Conservation (phyloP, 495 filamentous ascomycete genomes). For the Acidomyces sp. region DNA sequence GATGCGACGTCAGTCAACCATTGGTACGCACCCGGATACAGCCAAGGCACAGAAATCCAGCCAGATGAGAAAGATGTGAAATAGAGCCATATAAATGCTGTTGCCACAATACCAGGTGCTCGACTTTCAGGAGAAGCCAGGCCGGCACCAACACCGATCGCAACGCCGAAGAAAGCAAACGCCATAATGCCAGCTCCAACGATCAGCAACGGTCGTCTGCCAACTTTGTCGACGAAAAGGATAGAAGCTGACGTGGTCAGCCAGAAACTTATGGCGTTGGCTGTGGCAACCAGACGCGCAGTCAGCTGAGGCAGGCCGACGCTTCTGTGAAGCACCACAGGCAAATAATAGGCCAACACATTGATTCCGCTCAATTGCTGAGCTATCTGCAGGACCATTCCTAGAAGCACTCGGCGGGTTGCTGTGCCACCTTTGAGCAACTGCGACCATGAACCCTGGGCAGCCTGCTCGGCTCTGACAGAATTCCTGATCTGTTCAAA, state of each 20-base stretch:
- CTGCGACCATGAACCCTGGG: slow-evolving; percentile 9
- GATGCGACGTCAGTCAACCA: neutral
- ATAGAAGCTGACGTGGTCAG: slow-evolving; percentile 10
- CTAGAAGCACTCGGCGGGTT: slow-evolving; percentile 9
- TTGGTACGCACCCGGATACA: neutral
- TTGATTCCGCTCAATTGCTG: slow-evolving; percentile 10
- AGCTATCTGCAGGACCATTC: slow-evolving; percentile 6
- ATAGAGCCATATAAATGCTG: slow-evolving; percentile 13
- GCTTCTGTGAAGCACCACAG: slow-evolving; percentile 36
- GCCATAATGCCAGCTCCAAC: slow-evolving; percentile 6
- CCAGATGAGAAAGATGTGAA: slow-evolving; percentile 14
- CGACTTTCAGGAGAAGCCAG: slow-evolving; percentile 1
- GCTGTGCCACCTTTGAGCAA: slow-evolving; percentile 11
- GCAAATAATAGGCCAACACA: slow-evolving; percentile 13
- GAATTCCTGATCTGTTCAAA: slow-evolving; percentile 3
- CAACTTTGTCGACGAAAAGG: slow-evolving; percentile 11
- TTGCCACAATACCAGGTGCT: slow-evolving; percentile 10
- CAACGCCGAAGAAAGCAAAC: slow-evolving; percentile 12
- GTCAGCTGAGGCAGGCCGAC: slow-evolving; percentile 32
- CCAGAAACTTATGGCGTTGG: slow-evolving; percentile 12
- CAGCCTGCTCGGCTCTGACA: slow-evolving; percentile 14
- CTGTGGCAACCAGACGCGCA: slow-evolving; percentile 8
- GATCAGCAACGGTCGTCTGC: slow-evolving; percentile 8
- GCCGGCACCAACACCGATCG: slow-evolving; percentile 11
- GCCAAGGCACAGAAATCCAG: slow-evolving; percentile 11